Evolutionary conservation across 257 asterid genomes (phyloP).

Genomic region (Primulina huaijiensis): DNA sequence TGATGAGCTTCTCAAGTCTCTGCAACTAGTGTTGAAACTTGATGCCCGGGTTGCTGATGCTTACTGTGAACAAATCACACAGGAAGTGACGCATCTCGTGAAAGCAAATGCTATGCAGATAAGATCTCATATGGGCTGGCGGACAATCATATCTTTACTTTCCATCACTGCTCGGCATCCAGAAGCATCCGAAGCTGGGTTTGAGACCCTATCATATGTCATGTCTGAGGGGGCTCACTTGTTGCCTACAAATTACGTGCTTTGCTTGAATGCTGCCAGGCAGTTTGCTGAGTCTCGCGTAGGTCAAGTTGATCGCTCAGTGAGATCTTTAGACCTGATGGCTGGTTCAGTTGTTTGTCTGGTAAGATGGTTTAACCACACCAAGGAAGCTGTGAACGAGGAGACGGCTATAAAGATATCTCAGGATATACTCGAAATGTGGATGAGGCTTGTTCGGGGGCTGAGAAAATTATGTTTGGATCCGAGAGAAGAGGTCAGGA

Average conservation of each 20-base stretch:
- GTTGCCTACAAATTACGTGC: conserved; percentile 78
- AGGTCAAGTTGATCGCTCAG: conserved; percentile 65
- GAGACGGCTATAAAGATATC: conserved; percentile 70
- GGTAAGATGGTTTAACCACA: conserved; percentile 61
- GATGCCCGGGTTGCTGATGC: conserved; percentile 98
- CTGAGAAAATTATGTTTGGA: conserved; percentile 74
- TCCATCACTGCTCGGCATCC: conserved; percentile 94
- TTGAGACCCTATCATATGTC: conserved; percentile 69
- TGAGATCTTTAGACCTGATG: conserved; percentile 79
- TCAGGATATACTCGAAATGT: conserved; percentile 85
- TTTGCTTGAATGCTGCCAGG: conserved; percentile 78
- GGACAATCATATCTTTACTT: conserved; percentile 75
- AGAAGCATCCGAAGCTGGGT: conserved; percentile 92
- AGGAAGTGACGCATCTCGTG: conserved; percentile 83
- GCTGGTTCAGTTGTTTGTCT: conserved; percentile 78
- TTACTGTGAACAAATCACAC: conserved; percentile 86
- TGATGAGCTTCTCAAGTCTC: conserved; percentile 84
- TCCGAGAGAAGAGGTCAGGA: conserved; percentile 79
- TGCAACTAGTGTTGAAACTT: conserved; percentile 80
- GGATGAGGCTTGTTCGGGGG: conserved; percentile 89
- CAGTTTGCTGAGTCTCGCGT: conserved; percentile 90
- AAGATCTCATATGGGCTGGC: conserved; percentile 88
- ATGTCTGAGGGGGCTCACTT: conserved; percentile 90
- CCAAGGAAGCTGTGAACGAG: conserved; percentile 64
- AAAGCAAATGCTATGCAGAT: conserved; percentile 90